Evolutionary conservation across 306 rosid genomes (phyloP).

Genomic region (Rosa rugosa): DNA sequence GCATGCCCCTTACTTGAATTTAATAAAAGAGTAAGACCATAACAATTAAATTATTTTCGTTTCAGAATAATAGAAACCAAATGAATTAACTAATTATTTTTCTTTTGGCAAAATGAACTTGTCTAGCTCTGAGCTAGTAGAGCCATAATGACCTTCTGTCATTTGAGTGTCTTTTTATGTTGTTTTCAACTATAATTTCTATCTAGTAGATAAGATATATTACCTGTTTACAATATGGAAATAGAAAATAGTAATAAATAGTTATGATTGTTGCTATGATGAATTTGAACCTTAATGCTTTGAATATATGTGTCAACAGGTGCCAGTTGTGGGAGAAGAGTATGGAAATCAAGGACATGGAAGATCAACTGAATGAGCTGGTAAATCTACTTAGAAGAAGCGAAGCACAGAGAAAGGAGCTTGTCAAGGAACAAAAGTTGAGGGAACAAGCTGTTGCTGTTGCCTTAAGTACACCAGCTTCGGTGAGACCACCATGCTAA

Average conservation of each 20-base stretch:
- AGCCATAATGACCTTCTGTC: conserved; percentile 1
- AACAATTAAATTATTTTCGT: conserved; percentile 2
- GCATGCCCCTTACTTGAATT: too few relatives aligned
- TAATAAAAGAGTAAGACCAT: too few relatives aligned
- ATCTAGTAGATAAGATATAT: not conserved
- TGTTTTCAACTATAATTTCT: not conserved
- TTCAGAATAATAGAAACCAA: not conserved
- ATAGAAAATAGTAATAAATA: not conserved
- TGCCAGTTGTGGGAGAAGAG: conserved; percentile 73
- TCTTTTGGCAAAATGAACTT: not conserved
- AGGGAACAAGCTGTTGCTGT: conserved; percentile 48
- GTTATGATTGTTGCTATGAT: not conserved
- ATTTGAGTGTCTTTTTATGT: not conserved
- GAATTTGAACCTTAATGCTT: conserved; percentile 21
- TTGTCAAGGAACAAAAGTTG: conserved; percentile 55
- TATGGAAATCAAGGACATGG: conserved; percentile 66
- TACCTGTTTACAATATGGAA: conserved; percentile 10
- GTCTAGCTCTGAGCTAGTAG: not conserved
- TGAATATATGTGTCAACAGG: conserved; percentile 43
- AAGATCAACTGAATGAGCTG: conserved; percentile 69
- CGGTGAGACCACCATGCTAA: conserved; percentile 42
- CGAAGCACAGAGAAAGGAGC: conserved; percentile 61
- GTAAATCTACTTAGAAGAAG: conserved; percentile 53
- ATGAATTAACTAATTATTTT: not conserved
- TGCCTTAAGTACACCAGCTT: conserved; percentile 44